These are phyloP conservation scores for Paraleonurus japonicus DNA, from an alignment of 257 asterid genomes.

Conservation along the genomic window DNA sequence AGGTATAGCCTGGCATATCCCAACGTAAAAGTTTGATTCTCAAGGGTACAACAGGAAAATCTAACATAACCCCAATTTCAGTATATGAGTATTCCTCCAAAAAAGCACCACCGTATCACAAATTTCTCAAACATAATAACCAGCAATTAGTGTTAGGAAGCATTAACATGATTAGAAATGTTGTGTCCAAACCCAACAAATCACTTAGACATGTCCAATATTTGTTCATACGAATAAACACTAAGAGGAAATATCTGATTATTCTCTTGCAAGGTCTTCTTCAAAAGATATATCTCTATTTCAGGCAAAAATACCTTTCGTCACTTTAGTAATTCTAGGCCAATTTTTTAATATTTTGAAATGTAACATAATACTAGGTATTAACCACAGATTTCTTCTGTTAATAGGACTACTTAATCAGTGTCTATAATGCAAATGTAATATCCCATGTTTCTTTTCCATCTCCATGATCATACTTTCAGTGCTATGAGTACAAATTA, in stretches of 20 bases:
- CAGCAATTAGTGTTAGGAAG: not conserved
- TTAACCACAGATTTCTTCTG: not conserved
- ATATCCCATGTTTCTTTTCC: not conserved
- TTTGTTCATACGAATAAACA: not conserved
- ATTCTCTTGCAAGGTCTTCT: not conserved
- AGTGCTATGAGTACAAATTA: not conserved
- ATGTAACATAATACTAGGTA: too few species aligned
- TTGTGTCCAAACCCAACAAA: not conserved
- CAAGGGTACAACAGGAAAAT: slow-evolving; percentile 17
- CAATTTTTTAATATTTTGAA: too few species aligned
- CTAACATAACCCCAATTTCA: slow-evolving; percentile 4
- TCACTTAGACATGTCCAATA: not conserved
- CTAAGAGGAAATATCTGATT: not conserved
- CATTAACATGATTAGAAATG: not conserved
- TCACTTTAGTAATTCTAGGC: too few species aligned
- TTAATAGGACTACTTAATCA: not conserved
- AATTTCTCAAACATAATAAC: not conserved
- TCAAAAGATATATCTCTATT: not conserved
- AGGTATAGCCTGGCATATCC: slow-evolving; percentile 64
- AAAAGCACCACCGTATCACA: slow-evolving; percentile 5
- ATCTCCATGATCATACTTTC: not conserved
- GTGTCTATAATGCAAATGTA: not conserved
- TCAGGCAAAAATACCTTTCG: not conserved
- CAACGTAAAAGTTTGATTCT: slow-evolving; percentile 30
- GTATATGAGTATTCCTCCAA: not conserved